Percentiles rank a stretch among this genome's conserved stretches.
Conservation (phyloP, 345 rosid species). For the Citrus sinensis region DVS_A1.0 CM039165.1:29058501-29059000, state of each 20-base stretch:
- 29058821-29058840: constrained; percentile 49
- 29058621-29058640: constrained; percentile 12
- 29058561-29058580: constrained; percentile 11
- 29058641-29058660: constrained; percentile 39
- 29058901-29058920: constrained; percentile 62
- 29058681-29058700: constrained; percentile 47
- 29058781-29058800: too few relatives aligned
- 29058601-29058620: constrained; percentile 11
- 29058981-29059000: too few relatives aligned
- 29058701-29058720: constrained; percentile 48
- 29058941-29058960: constrained; percentile 26
- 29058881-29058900: constrained; percentile 42
- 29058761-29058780: too few relatives aligned
- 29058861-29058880: constrained; percentile 52
- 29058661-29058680: constrained; percentile 41
- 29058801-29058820: constrained; percentile 14
- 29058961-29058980: neutral
- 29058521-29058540: too few relatives aligned
- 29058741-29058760: too few relatives aligned
- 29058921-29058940: constrained; percentile 48
- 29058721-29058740: too few relatives aligned
- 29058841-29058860: constrained; percentile 43
- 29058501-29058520: too few relatives aligned
- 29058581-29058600: constrained; percentile 20
- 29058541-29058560: neutral